Conservation (phyloP, 169 alveolate species). For the Prorocentrum cordatum region DNA sequence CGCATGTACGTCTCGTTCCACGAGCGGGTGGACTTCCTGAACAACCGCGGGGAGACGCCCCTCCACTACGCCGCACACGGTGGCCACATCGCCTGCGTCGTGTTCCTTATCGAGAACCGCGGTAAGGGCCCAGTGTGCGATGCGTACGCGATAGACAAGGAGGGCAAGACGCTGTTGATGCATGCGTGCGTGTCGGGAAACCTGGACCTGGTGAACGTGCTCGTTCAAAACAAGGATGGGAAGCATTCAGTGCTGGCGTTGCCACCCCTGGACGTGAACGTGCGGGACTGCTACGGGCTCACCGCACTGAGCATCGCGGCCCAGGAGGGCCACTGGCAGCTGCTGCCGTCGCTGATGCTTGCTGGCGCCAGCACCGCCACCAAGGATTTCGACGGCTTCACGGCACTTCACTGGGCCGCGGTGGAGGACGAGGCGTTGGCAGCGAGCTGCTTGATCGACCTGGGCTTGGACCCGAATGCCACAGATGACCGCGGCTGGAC, state of each 20-base stretch:
- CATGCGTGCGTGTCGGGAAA: constrained; percentile 63
- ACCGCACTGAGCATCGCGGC: constrained; percentile 47
- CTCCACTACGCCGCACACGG: constrained; percentile 58
- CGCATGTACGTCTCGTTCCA: constrained; percentile 29
- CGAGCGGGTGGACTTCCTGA: constrained; percentile 14
- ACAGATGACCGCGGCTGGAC: constrained; percentile 43
- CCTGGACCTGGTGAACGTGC: constrained; percentile 41
- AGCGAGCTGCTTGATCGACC: constrained; percentile 24
- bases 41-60: constrained; percentile 59
- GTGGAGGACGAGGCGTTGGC: constrained; percentile 57
- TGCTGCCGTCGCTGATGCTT: constrained; percentile 50
- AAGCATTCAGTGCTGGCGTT: background rate
- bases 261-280: constrained; percentile 42
- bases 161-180: constrained; percentile 2
- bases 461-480: constrained; percentile 52
- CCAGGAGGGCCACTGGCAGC: constrained; percentile 64
- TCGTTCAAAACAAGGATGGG: constrained; percentile 28
- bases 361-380: constrained; percentile 45
- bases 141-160: constrained; percentile 29
- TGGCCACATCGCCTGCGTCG: constrained; percentile 67
- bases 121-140: constrained; percentile 16
- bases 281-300: constrained; percentile 14
- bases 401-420: constrained; percentile 66
- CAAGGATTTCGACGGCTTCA: constrained; percentile 61
- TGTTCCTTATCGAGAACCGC: constrained; percentile 22